Evolutionary conservation across 352 stramenopile species (phyloP).

Genomic region (Globisporangium sylvaticum): DNA sequence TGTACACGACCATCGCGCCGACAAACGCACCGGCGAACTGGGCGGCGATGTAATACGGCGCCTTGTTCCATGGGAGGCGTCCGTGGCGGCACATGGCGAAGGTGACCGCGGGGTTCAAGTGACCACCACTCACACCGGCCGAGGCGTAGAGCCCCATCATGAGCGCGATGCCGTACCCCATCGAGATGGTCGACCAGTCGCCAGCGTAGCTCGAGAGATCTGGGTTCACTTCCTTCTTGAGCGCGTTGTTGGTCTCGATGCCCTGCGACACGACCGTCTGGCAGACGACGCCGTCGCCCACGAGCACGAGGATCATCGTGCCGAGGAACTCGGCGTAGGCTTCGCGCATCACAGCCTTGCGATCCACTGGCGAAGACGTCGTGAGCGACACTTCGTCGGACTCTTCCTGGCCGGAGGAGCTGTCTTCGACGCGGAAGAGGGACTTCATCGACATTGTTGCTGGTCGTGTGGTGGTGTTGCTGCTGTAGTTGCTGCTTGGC

Average conservation of each 20-base stretch:
- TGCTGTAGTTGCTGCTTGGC: neutral
- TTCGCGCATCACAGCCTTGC: conserved; percentile 23
- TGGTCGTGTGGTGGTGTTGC: neutral
- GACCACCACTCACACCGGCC: conserved; percentile 58
- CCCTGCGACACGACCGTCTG: conserved; percentile 63
- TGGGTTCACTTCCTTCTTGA: conserved; percentile 42
- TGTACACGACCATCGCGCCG: conserved; percentile 58
- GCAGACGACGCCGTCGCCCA: conserved; percentile 49
- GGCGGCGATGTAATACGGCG: conserved; percentile 55
- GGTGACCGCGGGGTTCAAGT: conserved; percentile 69
- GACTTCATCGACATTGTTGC: conserved; percentile 25
- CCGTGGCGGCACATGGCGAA: conserved; percentile 63
- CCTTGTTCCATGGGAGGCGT: conserved; percentile 58
- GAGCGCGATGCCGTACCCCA: conserved; percentile 66
- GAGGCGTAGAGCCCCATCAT: conserved; percentile 70
- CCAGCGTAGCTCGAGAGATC: conserved; percentile 52
- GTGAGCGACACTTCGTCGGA: conserved; percentile 50
- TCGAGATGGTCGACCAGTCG: conserved; percentile 66
- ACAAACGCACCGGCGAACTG: conserved; percentile 66
- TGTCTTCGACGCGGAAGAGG: conserved; percentile 30
- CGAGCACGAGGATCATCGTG: conserved; percentile 59
- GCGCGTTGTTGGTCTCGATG: conserved; percentile 46
- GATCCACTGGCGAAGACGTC: conserved; percentile 36
- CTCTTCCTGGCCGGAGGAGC: conserved; percentile 18
- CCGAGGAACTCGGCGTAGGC: conserved; percentile 49